Conservation (phyloP, 78 protist genomes). For the Tieghemostelium lacteum region DNA sequence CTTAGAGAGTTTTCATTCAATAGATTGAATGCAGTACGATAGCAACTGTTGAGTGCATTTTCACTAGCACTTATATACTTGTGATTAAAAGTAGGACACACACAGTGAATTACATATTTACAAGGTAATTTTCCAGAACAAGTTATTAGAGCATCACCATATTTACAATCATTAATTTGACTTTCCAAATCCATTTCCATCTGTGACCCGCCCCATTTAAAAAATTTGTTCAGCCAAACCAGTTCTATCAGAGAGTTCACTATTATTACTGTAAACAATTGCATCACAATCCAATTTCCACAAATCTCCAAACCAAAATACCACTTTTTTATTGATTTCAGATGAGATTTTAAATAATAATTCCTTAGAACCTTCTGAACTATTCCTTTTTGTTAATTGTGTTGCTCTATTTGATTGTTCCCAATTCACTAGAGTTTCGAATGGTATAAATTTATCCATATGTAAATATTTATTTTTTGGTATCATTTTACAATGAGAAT, state of each 20-base stretch:
- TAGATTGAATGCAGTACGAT: slow-evolving; percentile 29
- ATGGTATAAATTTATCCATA: not conserved
- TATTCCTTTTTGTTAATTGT: not conserved
- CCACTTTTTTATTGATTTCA: not conserved
- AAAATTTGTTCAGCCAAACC: not conserved
- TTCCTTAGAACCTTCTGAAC: not conserved
- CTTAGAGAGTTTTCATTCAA: not conserved
- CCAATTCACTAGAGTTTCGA: not conserved
- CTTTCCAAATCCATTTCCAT: not conserved
- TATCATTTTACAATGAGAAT: too few species aligned
- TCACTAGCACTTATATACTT: slow-evolving; percentile 45
- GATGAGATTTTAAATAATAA: not conserved
- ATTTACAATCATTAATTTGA: slow-evolving; percentile 1
- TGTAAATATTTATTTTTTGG: too few species aligned
- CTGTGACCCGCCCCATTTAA: slow-evolving; percentile 34
- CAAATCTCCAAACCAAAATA: slow-evolving; percentile 35
- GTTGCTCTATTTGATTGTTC: not conserved
- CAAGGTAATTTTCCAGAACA: slow-evolving; percentile 23
- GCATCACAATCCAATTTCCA: slow-evolving; percentile 24
- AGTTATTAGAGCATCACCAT: slow-evolving; percentile 19
- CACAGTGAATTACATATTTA: slow-evolving; percentile 25
- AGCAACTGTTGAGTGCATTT: slow-evolving; percentile 53
- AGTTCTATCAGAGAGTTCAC: not conserved
- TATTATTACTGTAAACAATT: slow-evolving; percentile 24
- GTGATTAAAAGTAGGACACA: slow-evolving; percentile 36